Base-by-base conservation (phyloP, 805 yeast genomes). In the Candida chilensis region DNA sequence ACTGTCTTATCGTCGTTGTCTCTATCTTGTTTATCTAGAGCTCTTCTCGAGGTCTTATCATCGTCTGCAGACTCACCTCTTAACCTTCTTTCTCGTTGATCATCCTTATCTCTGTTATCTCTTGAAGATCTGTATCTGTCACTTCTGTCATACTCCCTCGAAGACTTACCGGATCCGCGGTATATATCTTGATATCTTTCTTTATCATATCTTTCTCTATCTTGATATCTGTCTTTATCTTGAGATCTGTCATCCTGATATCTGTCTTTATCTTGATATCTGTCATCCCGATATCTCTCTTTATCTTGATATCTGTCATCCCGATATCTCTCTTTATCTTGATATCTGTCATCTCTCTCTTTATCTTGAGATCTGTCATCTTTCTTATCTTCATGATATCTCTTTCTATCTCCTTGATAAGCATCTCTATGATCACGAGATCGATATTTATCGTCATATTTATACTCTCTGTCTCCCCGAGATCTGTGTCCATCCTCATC, bases 321-420 rank as follows among this genome's bases (percentile, higher is more conserved):
- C 31, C 35, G 36, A 28, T 40, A 36, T 28, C 42, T 41, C 20
- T 24, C 35, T 38, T 29, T 36, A 42, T n/a, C n/a, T n/a, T n/a
- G n/a, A n/a, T n/a, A n/a, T n/a, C n/a, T n/a, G n/a, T n/a, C n/a
- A n/a, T n/a, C n/a, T n/a, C n/a, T n/a, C n/a, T n/a, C n/a, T n/a
- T n/a, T n/a, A n/a, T n/a, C n/a, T n/a, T n/a, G n/a, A n/a, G n/a
- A n/a, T n/a, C n/a, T n/a, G n/a, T n/a, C n/a, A n/a, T n/a, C n/a
- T n/a, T n/a, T n/a, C n/a, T n/a, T n/a, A n/a, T n/a, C n/a, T n/a
- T n/a, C n/a, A n/a, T n/a, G n/a, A n/a, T n/a, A n/a, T n/a, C n/a
- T n/a, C n/a, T n/a, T n/a, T n/a, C n/a, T n/a, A n/a, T n/a, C n/a
- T n/a, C n/a, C n/a, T n/a, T n/a, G n/a, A n/a, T n/a, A n/a, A n/a